Evolutionary conservation across 306 rosid species (phyloP).

Genomic region (Bauhinia variegata): DNA sequence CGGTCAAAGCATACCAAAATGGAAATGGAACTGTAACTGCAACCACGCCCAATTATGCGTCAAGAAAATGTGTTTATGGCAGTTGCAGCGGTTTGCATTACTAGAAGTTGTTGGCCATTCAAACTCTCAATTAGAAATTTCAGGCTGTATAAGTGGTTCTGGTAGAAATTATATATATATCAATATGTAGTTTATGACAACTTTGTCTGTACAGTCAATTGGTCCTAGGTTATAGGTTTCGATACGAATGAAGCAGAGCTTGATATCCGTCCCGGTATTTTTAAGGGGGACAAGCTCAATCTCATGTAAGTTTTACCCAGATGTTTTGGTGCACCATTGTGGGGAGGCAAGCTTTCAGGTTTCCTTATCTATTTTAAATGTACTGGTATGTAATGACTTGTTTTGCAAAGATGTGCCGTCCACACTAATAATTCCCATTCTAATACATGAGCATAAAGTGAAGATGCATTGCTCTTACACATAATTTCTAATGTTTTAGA

Average conservation of each 20-base stretch:
- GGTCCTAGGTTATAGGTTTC: conserved; percentile 48
- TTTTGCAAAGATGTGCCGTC: too few species aligned
- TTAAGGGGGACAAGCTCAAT: conserved; percentile 41
- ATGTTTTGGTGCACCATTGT: too few species aligned
- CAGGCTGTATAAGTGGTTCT: neutral
- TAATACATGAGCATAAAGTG: too few species aligned
- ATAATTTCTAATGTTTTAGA: too few species aligned
- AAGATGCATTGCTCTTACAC: too few species aligned
- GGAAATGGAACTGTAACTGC: conserved; percentile 46
- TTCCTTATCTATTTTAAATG: too few species aligned
- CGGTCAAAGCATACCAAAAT: conserved; percentile 46
- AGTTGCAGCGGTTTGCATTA: conserved; percentile 61
- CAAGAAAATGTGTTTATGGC: conserved; percentile 50
- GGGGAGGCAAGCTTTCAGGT: too few species aligned
- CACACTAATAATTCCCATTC: too few species aligned
- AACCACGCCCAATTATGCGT: conserved; percentile 40
- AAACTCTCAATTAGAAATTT: neutral
- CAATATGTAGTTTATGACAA: conserved; percentile 29
- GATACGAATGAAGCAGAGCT: conserved; percentile 46
- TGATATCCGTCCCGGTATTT: conserved; percentile 56
- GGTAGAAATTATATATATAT: conserved; percentile 35
- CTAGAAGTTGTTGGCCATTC: conserved; percentile 36
- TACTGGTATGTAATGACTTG: too few species aligned
- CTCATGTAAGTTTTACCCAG: too few species aligned
- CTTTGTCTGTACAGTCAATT: conserved; percentile 57